Conservation (phyloP, 2,329 filamentous ascomycete genomes). For the Aquanectria penicillioides region DNA sequence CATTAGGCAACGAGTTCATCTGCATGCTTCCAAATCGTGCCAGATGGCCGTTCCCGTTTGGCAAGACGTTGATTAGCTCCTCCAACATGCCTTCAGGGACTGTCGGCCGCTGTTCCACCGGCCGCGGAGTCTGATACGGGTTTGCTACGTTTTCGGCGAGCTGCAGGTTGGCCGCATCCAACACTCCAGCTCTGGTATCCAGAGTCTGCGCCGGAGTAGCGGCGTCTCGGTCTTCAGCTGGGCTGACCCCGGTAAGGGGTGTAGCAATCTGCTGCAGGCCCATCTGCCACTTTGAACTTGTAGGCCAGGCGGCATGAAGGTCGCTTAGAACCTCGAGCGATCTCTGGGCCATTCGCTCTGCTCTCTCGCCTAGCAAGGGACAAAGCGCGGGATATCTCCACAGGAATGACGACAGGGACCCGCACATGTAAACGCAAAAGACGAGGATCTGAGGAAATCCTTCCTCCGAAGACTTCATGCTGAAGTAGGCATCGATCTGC, state of each 20-base stretch:
- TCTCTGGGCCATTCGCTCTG: conserved; percentile 40
- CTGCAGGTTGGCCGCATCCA: not conserved
- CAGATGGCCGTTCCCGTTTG: conserved; percentile 10
- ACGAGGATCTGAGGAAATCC: conserved; percentile 50
- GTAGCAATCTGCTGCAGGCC: conserved; percentile 33
- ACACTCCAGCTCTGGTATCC: too few species aligned
- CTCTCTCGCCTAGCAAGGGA: conserved; percentile 33
- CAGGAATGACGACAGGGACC: conserved; percentile 47
- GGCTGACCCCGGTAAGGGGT: conserved; percentile 21
- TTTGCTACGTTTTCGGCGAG: not conserved
- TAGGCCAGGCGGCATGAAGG: conserved; percentile 41
- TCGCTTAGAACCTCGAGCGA: conserved; percentile 38
- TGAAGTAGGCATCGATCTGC: conserved; percentile 47
- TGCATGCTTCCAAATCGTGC: conserved; percentile 13
- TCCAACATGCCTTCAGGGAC: conserved; percentile 22
- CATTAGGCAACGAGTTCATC: conserved; percentile 12
- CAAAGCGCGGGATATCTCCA: conserved; percentile 44
- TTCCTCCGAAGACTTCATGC: conserved; percentile 40
- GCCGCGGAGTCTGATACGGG: not conserved
- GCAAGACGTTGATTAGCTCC: conserved; percentile 23
- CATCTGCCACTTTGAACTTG: conserved; percentile 33
- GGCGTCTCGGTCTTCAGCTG: not conserved
- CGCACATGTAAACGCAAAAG: conserved; percentile 53
- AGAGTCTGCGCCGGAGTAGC: not conserved
- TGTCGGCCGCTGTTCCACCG: not conserved